Evolutionary conservation across 2,329 filamentous ascomycete species (phyloP), one percentile per base, ranked within the genome.

Genomic region (Trichoderma aggressivum): DNA sequence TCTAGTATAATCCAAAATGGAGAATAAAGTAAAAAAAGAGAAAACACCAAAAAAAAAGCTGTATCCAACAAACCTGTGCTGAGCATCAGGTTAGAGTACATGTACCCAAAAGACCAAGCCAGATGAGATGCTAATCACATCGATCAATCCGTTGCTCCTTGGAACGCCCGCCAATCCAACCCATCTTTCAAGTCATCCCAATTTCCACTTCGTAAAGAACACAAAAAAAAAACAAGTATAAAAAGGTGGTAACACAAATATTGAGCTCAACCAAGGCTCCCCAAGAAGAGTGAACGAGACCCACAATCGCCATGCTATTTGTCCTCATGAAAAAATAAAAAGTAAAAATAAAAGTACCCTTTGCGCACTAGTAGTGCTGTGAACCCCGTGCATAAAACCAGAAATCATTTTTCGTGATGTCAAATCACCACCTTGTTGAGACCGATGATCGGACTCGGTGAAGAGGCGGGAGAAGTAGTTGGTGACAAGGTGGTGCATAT

Each of bases 231-330:
- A 63, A 43, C 30, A 64, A 71, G 58, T 59, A 59, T 59, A 56
- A 59, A 61, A 34, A 63, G 32, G 39, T 69, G 66, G 53, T 70
- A 70, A 70, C 69, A 70, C 69, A 65, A 70, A 62, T 55, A 63
- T 68, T 59, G 67, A 63, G 67, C 58, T 47, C 67, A 62, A 43
- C 56, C 58, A 63, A 70, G 32, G 58, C 68, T 64, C 68, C 61
- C 69, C 69, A 59, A 60, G 36, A 43, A 70, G 28, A 55, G 55
- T 60, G 61, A 71, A 71, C 18, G 60, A 70, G 61, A 58, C 58
- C 68, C 68, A 70, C 68, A 71, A 71, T 71, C 69, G 69, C 69
- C 69, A 66, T 71, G 69, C 69, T 71, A 70, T 65, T 56, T 63
- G 59, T 63, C 58, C 58, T 70, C 58, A 62, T 70, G 30, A 55